These are phyloP conservation scores for Ophiocordyceps camponoti-rufipedis DNA, from an alignment of 2,329 filamentous ascomycete species.

Conservation along the genomic window DNA sequence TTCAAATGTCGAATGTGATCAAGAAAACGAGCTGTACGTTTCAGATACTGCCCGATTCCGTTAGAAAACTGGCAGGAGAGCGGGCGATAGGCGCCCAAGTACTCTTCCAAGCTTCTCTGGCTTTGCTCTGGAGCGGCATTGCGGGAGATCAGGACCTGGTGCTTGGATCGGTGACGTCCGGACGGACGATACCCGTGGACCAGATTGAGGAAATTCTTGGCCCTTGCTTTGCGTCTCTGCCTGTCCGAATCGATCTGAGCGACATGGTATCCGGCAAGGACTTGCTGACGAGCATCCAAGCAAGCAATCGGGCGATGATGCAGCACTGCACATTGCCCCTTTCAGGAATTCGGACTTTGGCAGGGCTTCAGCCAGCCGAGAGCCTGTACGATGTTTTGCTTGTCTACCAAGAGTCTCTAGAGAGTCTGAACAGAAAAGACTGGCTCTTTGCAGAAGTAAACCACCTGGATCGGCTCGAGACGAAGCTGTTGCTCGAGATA, in stretches of 20 bases:
- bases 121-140: conserved; percentile 47
- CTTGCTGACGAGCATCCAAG: conserved; percentile 44
- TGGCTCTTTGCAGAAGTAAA: conserved; percentile 32
- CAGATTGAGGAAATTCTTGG: conserved; percentile 59
- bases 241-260: conserved; percentile 45
- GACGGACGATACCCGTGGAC: conserved; percentile 52
- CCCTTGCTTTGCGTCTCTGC: conserved; percentile 62
- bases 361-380: conserved; percentile 32
- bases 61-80: conserved; percentile 15
- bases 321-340: conserved; percentile 46
- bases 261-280: conserved; percentile 34
- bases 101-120: conserved; percentile 56
- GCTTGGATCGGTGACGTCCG: conserved; percentile 68
- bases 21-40: conserved; percentile 4
- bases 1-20: conserved; percentile 8
- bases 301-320: conserved; percentile 45
- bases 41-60: conserved; percentile 3
- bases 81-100: conserved; percentile 44
- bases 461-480: conserved; percentile 57
- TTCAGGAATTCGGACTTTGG: conserved; percentile 47
- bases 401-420: conserved; percentile 64
- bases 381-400: conserved; percentile 61
- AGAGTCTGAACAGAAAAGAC: conserved; percentile 9
- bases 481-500: conserved; percentile 57
- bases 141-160: conserved; percentile 46